Evolutionary conservation across 352 stramenopile genomes (phyloP).

Genomic region (Elongisporangium anandrum): DNA sequence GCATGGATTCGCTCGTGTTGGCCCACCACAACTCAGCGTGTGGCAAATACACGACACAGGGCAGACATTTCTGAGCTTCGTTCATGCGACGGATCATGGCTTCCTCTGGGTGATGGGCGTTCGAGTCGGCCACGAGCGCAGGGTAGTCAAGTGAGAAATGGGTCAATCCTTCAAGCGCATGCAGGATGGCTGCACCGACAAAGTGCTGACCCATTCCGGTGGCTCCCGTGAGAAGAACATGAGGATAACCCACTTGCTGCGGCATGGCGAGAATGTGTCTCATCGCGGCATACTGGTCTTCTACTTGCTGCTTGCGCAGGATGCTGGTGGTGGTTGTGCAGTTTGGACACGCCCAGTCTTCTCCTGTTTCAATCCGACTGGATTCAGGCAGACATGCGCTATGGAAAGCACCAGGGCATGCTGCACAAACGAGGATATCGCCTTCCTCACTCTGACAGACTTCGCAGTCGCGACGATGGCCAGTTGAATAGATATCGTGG

Average conservation of each 20-base stretch:
- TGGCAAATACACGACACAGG: constrained; percentile 77
- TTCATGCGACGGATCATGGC: constrained; percentile 66
- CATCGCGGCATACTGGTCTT: not conserved
- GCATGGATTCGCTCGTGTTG: constrained; percentile 69
- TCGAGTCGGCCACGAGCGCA: constrained; percentile 63
- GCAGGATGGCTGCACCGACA: constrained; percentile 55
- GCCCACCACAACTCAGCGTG: constrained; percentile 76
- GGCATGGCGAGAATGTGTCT: constrained; percentile 24
- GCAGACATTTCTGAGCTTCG: constrained; percentile 72
- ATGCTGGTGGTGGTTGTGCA: not conserved
- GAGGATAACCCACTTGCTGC: constrained; percentile 55
- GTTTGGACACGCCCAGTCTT: constrained; percentile 3
- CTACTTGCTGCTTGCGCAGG: constrained; percentile 1
- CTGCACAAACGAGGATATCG: constrained; percentile 55
- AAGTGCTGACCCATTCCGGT: constrained; percentile 72
- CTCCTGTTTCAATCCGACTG: constrained; percentile 1
- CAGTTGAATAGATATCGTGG: constrained; percentile 61
- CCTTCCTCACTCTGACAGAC: constrained; percentile 60
- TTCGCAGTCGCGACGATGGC: constrained; percentile 61
- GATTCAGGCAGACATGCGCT: constrained; percentile 2
- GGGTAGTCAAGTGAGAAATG: constrained; percentile 82
- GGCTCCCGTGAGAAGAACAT: constrained; percentile 57
- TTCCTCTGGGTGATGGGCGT: constrained; percentile 65
- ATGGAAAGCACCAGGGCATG: constrained; percentile 65
- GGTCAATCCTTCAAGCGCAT: constrained; percentile 69